These are phyloP conservation scores for Trichosporon inkin DNA, from an alignment of 1,284 basidiomycete genomes.

Conservation along the genomic window DNA sequence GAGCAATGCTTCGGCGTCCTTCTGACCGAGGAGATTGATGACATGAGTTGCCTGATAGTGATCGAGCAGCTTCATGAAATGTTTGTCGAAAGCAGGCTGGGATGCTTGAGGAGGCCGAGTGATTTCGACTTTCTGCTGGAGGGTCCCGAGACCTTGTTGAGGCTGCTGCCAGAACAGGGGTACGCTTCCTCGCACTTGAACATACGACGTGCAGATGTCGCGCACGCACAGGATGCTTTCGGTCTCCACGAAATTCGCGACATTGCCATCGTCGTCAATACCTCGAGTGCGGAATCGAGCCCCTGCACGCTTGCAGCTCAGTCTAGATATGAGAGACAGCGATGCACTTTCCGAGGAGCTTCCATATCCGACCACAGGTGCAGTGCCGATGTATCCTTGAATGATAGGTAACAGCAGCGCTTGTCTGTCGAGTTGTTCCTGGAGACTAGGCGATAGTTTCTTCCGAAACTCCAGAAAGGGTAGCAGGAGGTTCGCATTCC, in stretches of 20 bases:
- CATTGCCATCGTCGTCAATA: constrained; percentile 95
- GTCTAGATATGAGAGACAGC: constrained; percentile 73
- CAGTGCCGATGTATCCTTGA: constrained; percentile 78
- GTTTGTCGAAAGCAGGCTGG: constrained; percentile 91
- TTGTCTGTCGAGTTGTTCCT: constrained; percentile 43
- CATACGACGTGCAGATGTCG: constrained; percentile 79
- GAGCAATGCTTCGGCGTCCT: constrained; percentile 85
- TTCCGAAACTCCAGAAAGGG: constrained; percentile 46
- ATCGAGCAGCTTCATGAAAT: constrained; percentile 78
- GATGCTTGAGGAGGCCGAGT: constrained; percentile 83
- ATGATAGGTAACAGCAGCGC: constrained; percentile 67
- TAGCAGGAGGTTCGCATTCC: constrained; percentile 43
- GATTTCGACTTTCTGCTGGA: constrained; percentile 85
- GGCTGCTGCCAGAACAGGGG: constrained; percentile 99
- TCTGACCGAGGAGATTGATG: constrained; percentile 81
- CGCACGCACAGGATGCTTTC: constrained; percentile 84
- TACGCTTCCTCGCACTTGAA: constrained; percentile 89
- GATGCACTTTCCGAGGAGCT: constrained; percentile 42
- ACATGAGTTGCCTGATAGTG: constrained; percentile 76
- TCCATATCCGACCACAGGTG: constrained; percentile 26
- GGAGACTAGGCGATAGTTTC: constrained; percentile 50
- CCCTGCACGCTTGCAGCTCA: constrained; percentile 93
- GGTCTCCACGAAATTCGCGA: constrained; percentile 97
- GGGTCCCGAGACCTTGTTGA: constrained; percentile 67
- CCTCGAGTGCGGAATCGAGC: constrained; percentile 96